Conservation (phyloP, 1,284 basidiomycete genomes). For the Ustilago xerochloae region DNA sequence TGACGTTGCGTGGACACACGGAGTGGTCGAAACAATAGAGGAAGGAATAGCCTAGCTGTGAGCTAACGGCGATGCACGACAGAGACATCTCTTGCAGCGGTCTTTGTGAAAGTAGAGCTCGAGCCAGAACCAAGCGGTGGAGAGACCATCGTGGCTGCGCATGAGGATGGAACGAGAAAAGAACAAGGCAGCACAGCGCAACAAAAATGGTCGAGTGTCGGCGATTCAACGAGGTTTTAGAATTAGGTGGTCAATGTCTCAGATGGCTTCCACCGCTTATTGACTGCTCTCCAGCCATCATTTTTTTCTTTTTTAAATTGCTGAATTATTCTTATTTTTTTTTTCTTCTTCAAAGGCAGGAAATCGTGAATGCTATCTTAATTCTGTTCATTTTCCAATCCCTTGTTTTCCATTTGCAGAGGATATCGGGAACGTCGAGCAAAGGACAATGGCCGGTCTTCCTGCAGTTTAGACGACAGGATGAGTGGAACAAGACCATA, state of each 20-base stretch:
- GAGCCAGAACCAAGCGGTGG: background rate
- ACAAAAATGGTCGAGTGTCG: background rate
- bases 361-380: too few species aligned
- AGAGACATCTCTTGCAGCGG: background rate
- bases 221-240: constrained; percentile 5
- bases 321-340: too few species aligned
- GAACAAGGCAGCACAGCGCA: background rate
- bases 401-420: too few species aligned
- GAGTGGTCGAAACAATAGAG: background rate
- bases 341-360: too few species aligned
- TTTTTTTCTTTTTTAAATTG: too few species aligned
- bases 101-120: background rate
- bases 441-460: too few species aligned
- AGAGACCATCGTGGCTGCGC: background rate
- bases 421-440: too few species aligned
- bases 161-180: background rate
- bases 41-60: background rate
- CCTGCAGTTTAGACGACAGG: too few species aligned
- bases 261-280: background rate
- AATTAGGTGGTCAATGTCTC: constrained; percentile 15
- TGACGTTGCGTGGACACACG: background rate
- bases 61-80: background rate
- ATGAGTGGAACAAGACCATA: too few species aligned
- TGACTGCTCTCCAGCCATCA: background rate
- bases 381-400: too few species aligned